Evolutionary conservation across 352 stramenopile species (phyloP).

Genomic region (Pythium myriotylum): DNA sequence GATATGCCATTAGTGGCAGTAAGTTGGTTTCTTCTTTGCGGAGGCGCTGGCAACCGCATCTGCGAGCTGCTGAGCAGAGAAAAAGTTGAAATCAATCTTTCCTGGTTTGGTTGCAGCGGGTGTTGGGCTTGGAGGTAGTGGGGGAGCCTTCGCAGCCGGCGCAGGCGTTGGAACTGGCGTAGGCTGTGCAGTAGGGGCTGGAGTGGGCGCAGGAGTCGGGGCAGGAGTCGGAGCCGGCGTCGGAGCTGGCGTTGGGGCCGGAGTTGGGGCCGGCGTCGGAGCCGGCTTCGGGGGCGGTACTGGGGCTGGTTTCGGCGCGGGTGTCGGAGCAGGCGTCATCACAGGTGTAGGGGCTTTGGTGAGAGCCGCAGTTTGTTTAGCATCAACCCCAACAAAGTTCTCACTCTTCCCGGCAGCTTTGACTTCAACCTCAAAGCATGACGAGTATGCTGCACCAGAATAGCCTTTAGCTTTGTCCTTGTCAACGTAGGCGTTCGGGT

Average conservation of each 20-base stretch:
- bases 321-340: neutral
- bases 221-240: constrained; percentile 22
- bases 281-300: neutral
- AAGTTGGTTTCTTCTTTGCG: constrained; percentile 13
- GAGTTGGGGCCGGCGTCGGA: neutral
- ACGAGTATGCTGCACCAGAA: constrained; percentile 68
- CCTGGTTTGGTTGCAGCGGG: constrained; percentile 13
- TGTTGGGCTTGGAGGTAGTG: constrained; percentile 12
- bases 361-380: constrained; percentile 1
- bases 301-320: constrained; percentile 4
- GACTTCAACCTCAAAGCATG: constrained; percentile 72
- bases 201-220: too few relatives aligned
- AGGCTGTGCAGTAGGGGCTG: too few relatives aligned
- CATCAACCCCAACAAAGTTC: neutral
- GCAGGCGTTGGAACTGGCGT: constrained; percentile 17
- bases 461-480: constrained; percentile 52
- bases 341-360: constrained; percentile 7
- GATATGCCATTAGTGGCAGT: constrained; percentile 4
- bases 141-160: constrained; percentile 16
- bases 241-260: constrained; percentile 5
- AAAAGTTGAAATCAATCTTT: constrained; percentile 23
- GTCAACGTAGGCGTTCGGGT: constrained; percentile 51
- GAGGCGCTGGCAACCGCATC: constrained; percentile 20
- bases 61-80: constrained; percentile 22
- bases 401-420: constrained; percentile 16